A percentile compares a stretch with the other conserved stretches of the same genome.
phyloP scores from a whole-genome alignment of 2,329 filamentous ascomycete genomes.

The Huntiella omanensis region DNA sequence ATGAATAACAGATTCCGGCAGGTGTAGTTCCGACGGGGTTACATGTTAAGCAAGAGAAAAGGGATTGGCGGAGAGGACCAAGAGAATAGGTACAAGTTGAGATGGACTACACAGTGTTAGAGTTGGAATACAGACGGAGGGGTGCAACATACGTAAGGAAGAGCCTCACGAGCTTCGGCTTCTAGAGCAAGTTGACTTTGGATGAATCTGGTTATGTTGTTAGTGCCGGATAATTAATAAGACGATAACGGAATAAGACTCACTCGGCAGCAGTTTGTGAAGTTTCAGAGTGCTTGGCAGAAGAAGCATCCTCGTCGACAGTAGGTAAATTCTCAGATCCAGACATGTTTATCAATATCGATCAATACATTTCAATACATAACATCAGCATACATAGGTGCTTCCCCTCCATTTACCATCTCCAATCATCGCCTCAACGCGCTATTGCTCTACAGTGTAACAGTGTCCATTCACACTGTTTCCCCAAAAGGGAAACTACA shows the following conservation, averaged over 20 bases:
- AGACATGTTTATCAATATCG: too few species aligned
- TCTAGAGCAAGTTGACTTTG: conserved; percentile 78
- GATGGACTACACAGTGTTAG: conserved; percentile 46
- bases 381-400: too few species aligned
- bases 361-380: too few species aligned
- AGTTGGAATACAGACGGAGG: background rate
- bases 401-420: too few species aligned
- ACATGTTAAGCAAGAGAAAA: conserved; percentile 90
- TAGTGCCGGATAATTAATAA: too few species aligned
- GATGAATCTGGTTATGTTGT: conserved; percentile 45
- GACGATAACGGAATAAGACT: conserved; percentile 10
- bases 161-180: conserved; percentile 80
- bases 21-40: conserved; percentile 45
- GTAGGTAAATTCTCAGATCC: too few species aligned
- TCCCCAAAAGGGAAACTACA: too few species aligned
- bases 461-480: too few species aligned
- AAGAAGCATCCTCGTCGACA: conserved; percentile 4
- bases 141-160: conserved; percentile 61
- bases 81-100: conserved; percentile 83
- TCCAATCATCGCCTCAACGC: too few species aligned
- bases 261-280: conserved; percentile 60
- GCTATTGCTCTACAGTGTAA: too few species aligned
- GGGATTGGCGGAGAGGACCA: conserved; percentile 66
- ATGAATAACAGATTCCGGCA: conserved; percentile 88
- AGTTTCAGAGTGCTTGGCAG: conserved; percentile 29